Conservation (phyloP, 306 rosid species). For the Boehmeria nivea region DNA sequence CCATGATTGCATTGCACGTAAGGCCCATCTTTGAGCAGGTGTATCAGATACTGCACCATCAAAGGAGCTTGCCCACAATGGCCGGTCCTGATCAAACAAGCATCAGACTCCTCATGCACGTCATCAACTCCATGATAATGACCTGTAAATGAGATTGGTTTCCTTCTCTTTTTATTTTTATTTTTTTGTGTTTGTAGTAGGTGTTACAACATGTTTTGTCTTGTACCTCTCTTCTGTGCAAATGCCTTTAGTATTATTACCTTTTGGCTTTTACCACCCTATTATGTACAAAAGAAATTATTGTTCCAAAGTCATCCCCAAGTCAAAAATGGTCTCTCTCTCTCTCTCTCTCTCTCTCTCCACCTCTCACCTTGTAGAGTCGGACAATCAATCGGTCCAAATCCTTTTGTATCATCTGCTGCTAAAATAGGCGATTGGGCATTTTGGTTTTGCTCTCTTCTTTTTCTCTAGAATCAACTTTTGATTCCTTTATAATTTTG, state of each 20-base stretch:
- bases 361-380: too few species aligned
- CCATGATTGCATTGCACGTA: conserved; percentile 63
- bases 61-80: conserved; percentile 54
- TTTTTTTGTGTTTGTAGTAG: neutral
- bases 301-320: too few species aligned
- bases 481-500: too few species aligned
- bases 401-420: neutral
- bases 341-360: too few species aligned
- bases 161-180: neutral
- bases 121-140: conserved; percentile 83
- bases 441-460: neutral
- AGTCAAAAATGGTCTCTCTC: too few species aligned
- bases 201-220: too few species aligned
- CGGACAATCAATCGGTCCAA: neutral
- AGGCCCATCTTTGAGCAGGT: conserved; percentile 92
- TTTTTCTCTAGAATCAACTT: too few species aligned
- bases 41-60: conserved; percentile 86
- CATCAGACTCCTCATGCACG: conserved; percentile 76
- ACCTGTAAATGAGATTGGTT: conserved; percentile 61
- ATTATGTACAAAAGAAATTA: too few species aligned
- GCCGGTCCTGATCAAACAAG: conserved; percentile 49
- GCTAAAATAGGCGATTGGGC: neutral
- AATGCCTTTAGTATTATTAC: neutral
- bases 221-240: neutral
- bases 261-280: too few species aligned